These are phyloP conservation scores for Lasiodiplodia hormozganensis DNA, from an alignment of 2,329 filamentous ascomycete genomes.

Conservation along the genomic window DNA sequence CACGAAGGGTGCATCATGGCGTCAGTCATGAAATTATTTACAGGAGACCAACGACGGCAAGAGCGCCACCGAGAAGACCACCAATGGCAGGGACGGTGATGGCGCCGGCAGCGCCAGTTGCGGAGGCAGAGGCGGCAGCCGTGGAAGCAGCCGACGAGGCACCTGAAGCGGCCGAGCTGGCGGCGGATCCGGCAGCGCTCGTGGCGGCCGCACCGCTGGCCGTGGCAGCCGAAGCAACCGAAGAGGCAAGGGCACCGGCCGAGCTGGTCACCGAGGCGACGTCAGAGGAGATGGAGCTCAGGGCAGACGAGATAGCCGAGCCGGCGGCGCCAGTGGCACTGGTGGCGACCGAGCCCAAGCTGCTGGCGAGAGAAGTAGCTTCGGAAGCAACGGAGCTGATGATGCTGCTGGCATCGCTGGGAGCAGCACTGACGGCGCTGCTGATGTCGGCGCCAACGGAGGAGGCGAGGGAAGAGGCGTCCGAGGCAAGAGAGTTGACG, in stretches of 20 bases:
- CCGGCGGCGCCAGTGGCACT: constrained; percentile 26
- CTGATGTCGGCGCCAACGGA: constrained; percentile 22
- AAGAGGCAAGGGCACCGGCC: neutral
- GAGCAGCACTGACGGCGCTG: constrained; percentile 1
- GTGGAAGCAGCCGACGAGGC: neutral
- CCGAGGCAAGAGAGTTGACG: constrained; percentile 10
- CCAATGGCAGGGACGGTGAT: constrained; percentile 22
- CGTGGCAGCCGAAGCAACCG: neutral
- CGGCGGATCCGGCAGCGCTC: neutral
- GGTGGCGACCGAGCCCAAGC: constrained; percentile 14
- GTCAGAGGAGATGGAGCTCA: constrained; percentile 1
- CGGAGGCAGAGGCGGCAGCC: constrained; percentile 12
- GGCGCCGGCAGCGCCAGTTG: constrained; percentile 3
- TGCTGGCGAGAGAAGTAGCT: constrained; percentile 4
- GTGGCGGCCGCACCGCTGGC: neutral
- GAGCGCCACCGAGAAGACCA: constrained; percentile 21
- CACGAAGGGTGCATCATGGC: neutral
- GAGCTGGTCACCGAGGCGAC: neutral
- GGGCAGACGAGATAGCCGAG: constrained; percentile 7
- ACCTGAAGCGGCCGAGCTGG: neutral
- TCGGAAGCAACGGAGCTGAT: constrained; percentile 4
- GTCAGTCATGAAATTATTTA: constrained; percentile 24
- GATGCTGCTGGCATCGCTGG: neutral
- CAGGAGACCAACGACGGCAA: constrained; percentile 27
- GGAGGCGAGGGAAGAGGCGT: constrained; percentile 9